A percentile compares a stretch with the other conserved stretches of the same genome.
Evolutionary conservation across 345 rosid species (phyloP).

Genomic region (Carallia brachiata): DNA sequence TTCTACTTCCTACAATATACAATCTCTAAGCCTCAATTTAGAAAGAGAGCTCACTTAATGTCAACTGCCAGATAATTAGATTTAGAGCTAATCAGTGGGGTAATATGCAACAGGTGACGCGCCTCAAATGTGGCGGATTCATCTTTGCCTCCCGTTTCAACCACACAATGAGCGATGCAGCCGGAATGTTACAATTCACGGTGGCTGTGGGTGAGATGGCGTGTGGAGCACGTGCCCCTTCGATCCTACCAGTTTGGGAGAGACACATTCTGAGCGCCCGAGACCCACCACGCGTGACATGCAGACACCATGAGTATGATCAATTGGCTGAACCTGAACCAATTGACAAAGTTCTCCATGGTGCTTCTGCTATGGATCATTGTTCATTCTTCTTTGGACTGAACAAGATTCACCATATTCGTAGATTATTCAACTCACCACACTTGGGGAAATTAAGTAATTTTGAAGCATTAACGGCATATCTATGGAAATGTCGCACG

Average conservation of each 20-base stretch:
- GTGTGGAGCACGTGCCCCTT: not conserved
- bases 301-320: not conserved
- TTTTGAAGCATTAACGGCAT: constrained; percentile 12
- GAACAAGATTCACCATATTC: too few relatives aligned
- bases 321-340: too few relatives aligned
- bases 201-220: constrained; percentile 19
- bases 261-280: too few relatives aligned
- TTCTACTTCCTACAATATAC: too few relatives aligned
- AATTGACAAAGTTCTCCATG: too few relatives aligned
- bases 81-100: too few relatives aligned
- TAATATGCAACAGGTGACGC: not conserved
- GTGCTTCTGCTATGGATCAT: constrained; percentile 3
- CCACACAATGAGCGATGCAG: constrained; percentile 19
- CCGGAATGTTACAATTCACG: constrained; percentile 17
- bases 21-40: too few relatives aligned
- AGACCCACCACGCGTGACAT: too few relatives aligned
- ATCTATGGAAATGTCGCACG: constrained; percentile 25
- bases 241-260: too few relatives aligned
- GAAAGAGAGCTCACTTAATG: too few relatives aligned
- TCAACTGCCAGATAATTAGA: too few relatives aligned
- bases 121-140: constrained; percentile 23
- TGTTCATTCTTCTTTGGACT: constrained; percentile 17
- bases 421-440: not conserved
- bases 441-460: not conserved
- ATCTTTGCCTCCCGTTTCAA: constrained; percentile 10